These are phyloP conservation scores for Cladophialophora bantiana DNA, from an alignment of 2,329 filamentous ascomycete genomes.

Conservation along the genomic window DNA sequence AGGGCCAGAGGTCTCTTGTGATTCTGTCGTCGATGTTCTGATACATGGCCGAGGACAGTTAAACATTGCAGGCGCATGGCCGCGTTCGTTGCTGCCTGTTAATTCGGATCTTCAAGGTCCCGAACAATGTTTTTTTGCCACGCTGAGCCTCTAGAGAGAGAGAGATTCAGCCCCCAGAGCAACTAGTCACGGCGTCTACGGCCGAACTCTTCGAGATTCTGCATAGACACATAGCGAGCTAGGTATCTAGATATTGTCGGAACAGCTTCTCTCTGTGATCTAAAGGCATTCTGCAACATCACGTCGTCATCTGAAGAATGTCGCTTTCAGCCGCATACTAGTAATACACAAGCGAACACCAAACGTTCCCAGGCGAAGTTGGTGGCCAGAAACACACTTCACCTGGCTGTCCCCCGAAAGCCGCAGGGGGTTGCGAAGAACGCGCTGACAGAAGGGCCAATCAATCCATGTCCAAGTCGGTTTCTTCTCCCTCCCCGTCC, in stretches of 20 bases:
- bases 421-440: neutral
- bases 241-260: neutral
- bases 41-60: neutral
- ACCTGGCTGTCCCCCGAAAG: neutral
- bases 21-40: neutral
- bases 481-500: constrained; percentile 36
- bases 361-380: neutral
- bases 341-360: neutral
- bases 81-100: neutral
- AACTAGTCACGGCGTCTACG: neutral
- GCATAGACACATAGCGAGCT: neutral
- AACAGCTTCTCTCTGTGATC: neutral
- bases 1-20: neutral
- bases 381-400: neutral
- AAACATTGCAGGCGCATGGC: neutral
- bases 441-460: neutral
- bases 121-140: constrained; percentile 1
- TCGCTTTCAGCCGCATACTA: neutral
- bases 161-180: neutral
- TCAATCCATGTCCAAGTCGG: constrained; percentile 35
- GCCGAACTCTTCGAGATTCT: neutral
- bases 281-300: neutral
- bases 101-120: neutral
- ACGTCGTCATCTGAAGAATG: neutral
- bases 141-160: neutral